Base-by-base conservation (phyloP, 495 filamentous ascomycete genomes). In the Penicillium dipodomyicola region DNA sequence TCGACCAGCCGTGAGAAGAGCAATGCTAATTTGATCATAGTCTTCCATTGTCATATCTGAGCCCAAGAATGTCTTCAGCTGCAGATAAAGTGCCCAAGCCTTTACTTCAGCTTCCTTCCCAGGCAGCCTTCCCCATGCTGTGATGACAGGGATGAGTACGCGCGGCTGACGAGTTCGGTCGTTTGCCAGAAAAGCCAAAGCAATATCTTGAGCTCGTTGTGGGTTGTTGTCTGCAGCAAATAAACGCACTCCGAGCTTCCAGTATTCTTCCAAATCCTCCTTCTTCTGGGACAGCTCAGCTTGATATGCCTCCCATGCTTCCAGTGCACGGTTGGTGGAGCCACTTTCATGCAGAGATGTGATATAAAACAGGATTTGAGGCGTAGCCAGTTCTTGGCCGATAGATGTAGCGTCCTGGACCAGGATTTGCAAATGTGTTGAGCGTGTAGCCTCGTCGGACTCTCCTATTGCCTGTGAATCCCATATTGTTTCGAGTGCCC, bases 181-280 rank as follows among this genome's bases (percentile, higher is more conserved):
- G 15, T 77, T 81, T 12, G 75, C 66, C 15, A 88, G 67, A 35
- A 88, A 80, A 4, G 73, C 82, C 43, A 82, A 71, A 14, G 83
- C 84, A 56, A 86, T 82, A 44, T 83, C 73, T 49, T 86, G 77
- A 12, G 89, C 88, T 57, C 82, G 80, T 54, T 86, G 80, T 17
- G 82, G 73, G 49, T 91, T 78, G 6, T 79, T 83, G 20, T 72
- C 72, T 6, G 80, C 74, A 33, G 81, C 78, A 62, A 83, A 86
- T 70, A 93, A 83, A 37, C 80, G 81, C 19, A 89, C 79, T 9
- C 89, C 89, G 20, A 91, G 79, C 63, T 82, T 80, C 79, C 80
- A 88, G 62, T 87, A 91, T 25, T 76, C 70, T 61, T 79, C 75
- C 25, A 72, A 56, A 33, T 77, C 70, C 41, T 82, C 77, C 40